phyloP scores from a whole-genome alignment of 352 stramenopile genomes.

The Globisporangium middletonii region DNA sequence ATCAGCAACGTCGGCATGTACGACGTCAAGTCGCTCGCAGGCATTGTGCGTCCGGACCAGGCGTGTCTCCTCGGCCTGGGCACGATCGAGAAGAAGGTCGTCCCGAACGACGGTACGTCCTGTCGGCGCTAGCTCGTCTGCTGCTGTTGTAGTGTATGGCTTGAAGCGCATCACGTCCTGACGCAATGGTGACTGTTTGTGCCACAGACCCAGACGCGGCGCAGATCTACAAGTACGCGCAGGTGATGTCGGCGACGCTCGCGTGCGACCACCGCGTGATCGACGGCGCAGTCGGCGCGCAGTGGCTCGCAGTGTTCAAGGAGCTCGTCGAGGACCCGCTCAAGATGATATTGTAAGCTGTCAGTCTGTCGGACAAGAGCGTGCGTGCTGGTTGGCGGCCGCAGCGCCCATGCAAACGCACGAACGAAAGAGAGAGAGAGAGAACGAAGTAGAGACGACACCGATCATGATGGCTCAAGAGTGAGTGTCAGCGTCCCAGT shows the following conservation, averaged over 20 bases:
- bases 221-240: constrained; percentile 87
- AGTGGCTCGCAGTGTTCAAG: constrained; percentile 96
- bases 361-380: neutral
- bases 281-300: constrained; percentile 94
- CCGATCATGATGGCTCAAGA: constrained; percentile 10
- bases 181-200: constrained; percentile 17
- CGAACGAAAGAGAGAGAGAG: constrained; percentile 3
- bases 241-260: constrained; percentile 94
- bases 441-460: neutral
- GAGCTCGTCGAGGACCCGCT: constrained; percentile 94
- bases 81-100: constrained; percentile 93
- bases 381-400: neutral
- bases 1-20: constrained; percentile 97
- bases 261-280: constrained; percentile 97
- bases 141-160: neutral
- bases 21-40: constrained; percentile 92
- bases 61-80: constrained; percentile 92
- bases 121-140: neutral
- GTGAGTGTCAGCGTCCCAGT: neutral
- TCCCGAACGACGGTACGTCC: constrained; percentile 75
- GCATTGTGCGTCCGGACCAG: constrained; percentile 93
- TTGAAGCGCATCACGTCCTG: neutral
- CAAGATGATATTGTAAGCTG: constrained; percentile 94
- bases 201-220: constrained; percentile 51
- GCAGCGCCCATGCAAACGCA: neutral